Evolutionary conservation across 352 stramenopile species (phyloP), one percentile per base, ranked within the genome.

Genomic region (Pythium insidiosum): DNA sequence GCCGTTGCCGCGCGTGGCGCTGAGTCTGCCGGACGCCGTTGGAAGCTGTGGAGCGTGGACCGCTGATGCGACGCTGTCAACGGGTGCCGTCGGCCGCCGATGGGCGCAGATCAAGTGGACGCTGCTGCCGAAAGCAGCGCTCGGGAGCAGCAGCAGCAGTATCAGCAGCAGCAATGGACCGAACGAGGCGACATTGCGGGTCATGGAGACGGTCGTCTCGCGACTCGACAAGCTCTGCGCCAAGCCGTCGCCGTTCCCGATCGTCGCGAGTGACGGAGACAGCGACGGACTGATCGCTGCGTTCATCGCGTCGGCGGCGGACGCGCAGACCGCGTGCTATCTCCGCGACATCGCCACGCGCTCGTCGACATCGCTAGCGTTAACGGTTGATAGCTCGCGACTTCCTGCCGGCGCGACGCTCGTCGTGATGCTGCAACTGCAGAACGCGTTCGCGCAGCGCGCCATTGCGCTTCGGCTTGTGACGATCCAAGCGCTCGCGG

Each of bases 21-120:
- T 90, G 7, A 68, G 61, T 19, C 46, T 51, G 7, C 74, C 77
- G 0, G 71, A 86, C 6, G 61, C 73, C n/a, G 62, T 70, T 13
- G 68, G 74, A 3, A 78, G 68, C 13, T 90, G 77, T 38, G 77
- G 77, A 0, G n/a, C 26, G 1, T 85, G 74, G 66, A 45, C 37
- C 0, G 45, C 58, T 2, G 77, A 90, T 21, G 73, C 66, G 2
- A 69, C 66, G 0, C 55, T 84, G 3, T 88, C 77, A 0, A 71
- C 57, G 24, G 77, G 77, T 12, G 56, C 56, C 21, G 70, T 66
- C 0, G 73, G 76, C 5, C 72, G 77, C 2, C 47, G 63, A 5
- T 90, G 72, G 24, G 39, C 41, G 15, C 45, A 60, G 5, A 31
- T 65, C 4, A 33, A 43, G 18, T 89, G 73, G 76, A 68, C 77